Conservation (phyloP, 2,329 filamentous ascomycete genomes). For the Penicillium concentricum region DNA sequence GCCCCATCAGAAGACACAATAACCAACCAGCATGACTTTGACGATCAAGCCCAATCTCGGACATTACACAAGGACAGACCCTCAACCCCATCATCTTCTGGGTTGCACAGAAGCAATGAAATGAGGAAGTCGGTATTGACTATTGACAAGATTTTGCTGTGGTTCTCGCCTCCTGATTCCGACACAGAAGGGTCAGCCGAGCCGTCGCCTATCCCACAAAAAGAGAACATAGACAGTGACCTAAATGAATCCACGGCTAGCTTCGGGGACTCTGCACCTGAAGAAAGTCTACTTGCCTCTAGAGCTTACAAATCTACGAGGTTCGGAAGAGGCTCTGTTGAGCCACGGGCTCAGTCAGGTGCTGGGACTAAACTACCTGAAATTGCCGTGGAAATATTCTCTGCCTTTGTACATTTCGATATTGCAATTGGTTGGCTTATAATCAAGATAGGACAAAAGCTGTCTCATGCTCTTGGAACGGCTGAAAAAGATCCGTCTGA, state of each 20-base stretch:
- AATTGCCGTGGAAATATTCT: slow-evolving; percentile 34
- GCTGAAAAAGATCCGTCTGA: slow-evolving; percentile 9
- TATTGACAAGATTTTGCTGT: slow-evolving; percentile 37
- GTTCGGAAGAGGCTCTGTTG: slow-evolving; percentile 12
- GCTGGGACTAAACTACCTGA: slow-evolving; percentile 8
- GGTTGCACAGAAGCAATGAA: slow-evolving; percentile 25
- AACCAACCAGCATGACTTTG: slow-evolving; percentile 9
- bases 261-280: slow-evolving; percentile 21
- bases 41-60: slow-evolving; percentile 7
- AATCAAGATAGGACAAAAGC: slow-evolving; percentile 36
- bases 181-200: slow-evolving; percentile 9
- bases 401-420: slow-evolving; percentile 36
- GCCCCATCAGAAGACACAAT: slow-evolving; percentile 17
- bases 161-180: slow-evolving; percentile 32
- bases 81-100: slow-evolving; percentile 16
- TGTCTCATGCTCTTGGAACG: slow-evolving; percentile 22
- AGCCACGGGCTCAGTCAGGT: slow-evolving; percentile 1
- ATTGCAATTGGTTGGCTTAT: slow-evolving; percentile 44
- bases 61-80: slow-evolving; percentile 15
- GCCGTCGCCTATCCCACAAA: slow-evolving; percentile 7
- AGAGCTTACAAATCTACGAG: slow-evolving; percentile 22
- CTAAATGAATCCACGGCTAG: slow-evolving; percentile 22
- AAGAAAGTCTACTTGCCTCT: slow-evolving; percentile 28
- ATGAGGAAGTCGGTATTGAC: slow-evolving; percentile 37
- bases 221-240: slow-evolving; percentile 16